phyloP scores from a whole-genome alignment of 345 rosid genomes.

The Syzygium aqueum region DNA sequence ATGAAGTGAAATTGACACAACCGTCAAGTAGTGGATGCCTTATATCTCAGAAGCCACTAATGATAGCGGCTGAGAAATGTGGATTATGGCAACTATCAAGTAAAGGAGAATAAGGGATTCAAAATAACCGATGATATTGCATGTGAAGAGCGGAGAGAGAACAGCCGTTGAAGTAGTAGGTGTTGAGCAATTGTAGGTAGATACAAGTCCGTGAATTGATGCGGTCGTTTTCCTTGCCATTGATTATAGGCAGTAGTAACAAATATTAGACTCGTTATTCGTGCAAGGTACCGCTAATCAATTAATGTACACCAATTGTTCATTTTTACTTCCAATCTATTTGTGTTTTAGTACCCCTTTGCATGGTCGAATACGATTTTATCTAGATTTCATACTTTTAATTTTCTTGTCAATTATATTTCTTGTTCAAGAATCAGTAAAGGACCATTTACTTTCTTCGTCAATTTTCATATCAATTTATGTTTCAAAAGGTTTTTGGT shows the following conservation, averaged over 20 bases:
- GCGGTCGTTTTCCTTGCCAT: background rate
- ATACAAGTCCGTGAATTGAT: background rate
- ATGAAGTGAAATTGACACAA: background rate
- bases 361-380: background rate
- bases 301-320: background rate
- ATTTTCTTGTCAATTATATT: background rate
- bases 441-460: background rate
- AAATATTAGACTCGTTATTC: background rate
- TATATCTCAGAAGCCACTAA: background rate
- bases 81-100: background rate
- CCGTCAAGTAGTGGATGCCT: background rate
- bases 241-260: background rate
- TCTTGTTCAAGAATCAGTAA: background rate
- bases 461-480: background rate
- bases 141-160: background rate
- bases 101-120: background rate
- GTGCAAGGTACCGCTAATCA: background rate
- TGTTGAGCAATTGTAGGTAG: background rate
- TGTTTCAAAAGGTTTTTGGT: background rate
- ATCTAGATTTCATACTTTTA: background rate
- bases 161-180: background rate
- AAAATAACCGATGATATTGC: background rate
- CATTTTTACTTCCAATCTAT: background rate
- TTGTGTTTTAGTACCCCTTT: background rate
- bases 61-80: background rate